Evolutionary conservation across 352 stramenopile species (phyloP).

Genomic region (Albugo candida): DNA sequence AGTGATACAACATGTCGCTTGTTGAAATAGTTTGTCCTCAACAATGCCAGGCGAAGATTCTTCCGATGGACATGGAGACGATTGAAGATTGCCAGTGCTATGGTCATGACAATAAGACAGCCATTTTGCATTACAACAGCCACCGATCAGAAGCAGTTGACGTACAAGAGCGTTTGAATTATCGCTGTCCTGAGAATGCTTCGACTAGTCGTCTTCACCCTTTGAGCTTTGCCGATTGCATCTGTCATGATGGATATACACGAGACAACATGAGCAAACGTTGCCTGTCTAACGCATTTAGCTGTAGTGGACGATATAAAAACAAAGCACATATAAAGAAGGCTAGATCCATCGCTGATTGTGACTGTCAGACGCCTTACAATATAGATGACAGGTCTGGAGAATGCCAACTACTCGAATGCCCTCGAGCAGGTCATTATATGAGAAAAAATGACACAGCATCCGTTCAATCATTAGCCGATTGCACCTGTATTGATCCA

Average conservation of each 20-base stretch:
- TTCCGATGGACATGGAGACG: constrained; percentile 68
- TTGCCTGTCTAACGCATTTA: constrained; percentile 19
- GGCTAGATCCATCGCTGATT: constrained; percentile 38
- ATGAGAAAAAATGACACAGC: constrained; percentile 15
- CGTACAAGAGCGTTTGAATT: constrained; percentile 4
- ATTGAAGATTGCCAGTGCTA: constrained; percentile 51
- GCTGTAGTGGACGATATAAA: constrained; percentile 38
- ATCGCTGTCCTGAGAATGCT: constrained; percentile 18
- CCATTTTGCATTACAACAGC: background rate
- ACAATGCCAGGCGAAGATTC: constrained; percentile 46
- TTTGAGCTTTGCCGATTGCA: constrained; percentile 22
- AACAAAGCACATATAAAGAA: constrained; percentile 12
- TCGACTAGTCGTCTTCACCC: constrained; percentile 14
- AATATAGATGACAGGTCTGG: constrained; percentile 34
- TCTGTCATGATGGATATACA: constrained; percentile 12
- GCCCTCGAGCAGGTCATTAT: constrained; percentile 62
- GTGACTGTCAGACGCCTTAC: constrained; percentile 53
- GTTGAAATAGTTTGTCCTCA: constrained; percentile 25
- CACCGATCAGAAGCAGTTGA: constrained; percentile 3
- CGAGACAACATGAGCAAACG: constrained; percentile 20
- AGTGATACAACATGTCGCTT: background rate
- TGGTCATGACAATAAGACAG: background rate
- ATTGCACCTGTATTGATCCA: constrained; percentile 41
- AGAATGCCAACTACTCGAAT: constrained; percentile 28
- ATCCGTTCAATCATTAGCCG: constrained; percentile 32